Evolutionary conservation across 805 yeast genomes (phyloP).

Genomic region (Ogataea paradorogensis): DNA sequence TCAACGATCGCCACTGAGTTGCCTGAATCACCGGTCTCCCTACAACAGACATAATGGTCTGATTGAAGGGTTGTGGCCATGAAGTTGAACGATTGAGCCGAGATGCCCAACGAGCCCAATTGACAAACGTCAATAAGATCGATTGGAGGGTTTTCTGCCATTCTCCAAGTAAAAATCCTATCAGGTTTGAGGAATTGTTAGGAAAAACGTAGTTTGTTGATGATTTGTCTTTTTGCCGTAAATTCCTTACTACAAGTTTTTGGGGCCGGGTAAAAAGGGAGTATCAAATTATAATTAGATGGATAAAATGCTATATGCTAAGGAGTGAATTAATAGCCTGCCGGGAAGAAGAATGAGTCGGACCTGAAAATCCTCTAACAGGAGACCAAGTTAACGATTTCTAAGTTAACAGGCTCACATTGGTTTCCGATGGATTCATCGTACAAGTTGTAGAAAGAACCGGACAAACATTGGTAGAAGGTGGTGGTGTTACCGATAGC

Average conservation of each 20-base stretch:
- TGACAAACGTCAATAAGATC: constrained; percentile 94
- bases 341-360: background rate
- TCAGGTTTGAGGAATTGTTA: constrained; percentile 6
- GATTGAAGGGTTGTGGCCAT: constrained; percentile 93
- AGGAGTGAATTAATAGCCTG: background rate
- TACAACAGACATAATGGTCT: constrained; percentile 81
- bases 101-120: constrained; percentile 82
- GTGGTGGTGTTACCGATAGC: constrained; percentile 47
- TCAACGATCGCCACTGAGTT: constrained; percentile 95
- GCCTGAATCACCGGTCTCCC: constrained; percentile 61
- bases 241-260: constrained; percentile 2
- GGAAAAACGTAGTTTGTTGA: constrained; percentile 9
- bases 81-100: constrained; percentile 81
- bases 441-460: constrained; percentile 56
- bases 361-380: constrained; percentile 34
- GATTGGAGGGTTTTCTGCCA: constrained; percentile 76
- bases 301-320: constrained; percentile 2
- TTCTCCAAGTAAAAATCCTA: constrained; percentile 15
- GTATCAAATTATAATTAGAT: too few species aligned
- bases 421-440: constrained; percentile 45
- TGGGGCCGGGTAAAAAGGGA: constrained; percentile 10
- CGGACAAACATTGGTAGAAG: constrained; percentile 57
- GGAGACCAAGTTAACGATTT: constrained; percentile 42
- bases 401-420: constrained; percentile 44
- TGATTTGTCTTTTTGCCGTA: constrained; percentile 18